Evolutionary conservation across 2,329 filamentous ascomycete genomes (phyloP), one percentile per base, ranked within the genome.

Genomic region (Phyllosticta capitalensis): DNA sequence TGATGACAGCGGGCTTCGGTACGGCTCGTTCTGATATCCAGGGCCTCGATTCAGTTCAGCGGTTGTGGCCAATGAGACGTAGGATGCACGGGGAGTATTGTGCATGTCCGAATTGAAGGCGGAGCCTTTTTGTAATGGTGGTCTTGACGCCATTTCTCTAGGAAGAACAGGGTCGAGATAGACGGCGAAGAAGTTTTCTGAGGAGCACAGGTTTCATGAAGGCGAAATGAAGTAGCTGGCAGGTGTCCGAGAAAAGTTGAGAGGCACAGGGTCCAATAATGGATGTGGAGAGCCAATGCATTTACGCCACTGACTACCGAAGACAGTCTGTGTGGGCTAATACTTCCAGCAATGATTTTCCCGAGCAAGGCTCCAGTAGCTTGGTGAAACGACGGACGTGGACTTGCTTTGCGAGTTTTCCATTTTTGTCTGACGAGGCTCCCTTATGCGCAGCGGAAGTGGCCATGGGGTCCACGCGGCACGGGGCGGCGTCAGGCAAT

Each of bases 11-110:
- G 38, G 38, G n/a, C 38, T 45, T 45, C 38, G 38, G n/a, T n/a
- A n/a, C n/a, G 17, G 38, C 14, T n/a, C 38, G 5, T 45, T 45
- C 38, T 45, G 38, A n/a, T 45, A 19, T 17, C 38, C 38, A 45
- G 14, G 38, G 7, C 38, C 38, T n/a, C 38, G 17, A 19, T 45
- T n/a, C 12, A 45, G 2, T n/a, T 45, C 38, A 5, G 24, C 24
- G 24, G 57, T 33, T 21, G 53, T 48, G 12, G 24, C 19, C 9
- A 59, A 21, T 7, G 57, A 52, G 2, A 59, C 17, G 28, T 59
- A 55, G 17, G 57, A 59, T 52, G 57, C 57, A 17, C 57, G 24
- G 12, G 49, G 48, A 24, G 52, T 59, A 9, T 59, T 49, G 53
- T 59, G 57, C 17, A 21, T 45, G n/a, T 51, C 57, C 12, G 38